Percentiles rank a stretch among this genome's conserved stretches.
Evolutionary conservation across 169 alveolate species (phyloP).

Genomic region (Eimeria praecox): DNA sequence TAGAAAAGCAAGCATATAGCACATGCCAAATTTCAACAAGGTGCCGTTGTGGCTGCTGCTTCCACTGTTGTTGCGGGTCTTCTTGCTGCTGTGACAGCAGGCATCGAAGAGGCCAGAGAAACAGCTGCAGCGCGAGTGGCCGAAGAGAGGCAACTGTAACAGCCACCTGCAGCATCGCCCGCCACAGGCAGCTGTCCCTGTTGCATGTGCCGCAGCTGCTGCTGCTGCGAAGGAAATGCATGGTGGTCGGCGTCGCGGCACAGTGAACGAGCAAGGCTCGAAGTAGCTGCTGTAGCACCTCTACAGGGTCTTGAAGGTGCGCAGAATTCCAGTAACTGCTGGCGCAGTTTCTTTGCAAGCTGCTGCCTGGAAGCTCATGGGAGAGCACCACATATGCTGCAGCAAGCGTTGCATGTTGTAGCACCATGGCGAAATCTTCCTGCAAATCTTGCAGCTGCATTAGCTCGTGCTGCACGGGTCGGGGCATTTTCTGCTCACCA

Average conservation of each 20-base stretch:
- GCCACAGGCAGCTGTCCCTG: slow-evolving; percentile 62
- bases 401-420: slow-evolving; percentile 28
- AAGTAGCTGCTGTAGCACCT: slow-evolving; percentile 49
- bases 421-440: slow-evolving; percentile 16
- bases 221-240: not conserved
- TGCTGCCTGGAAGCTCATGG: not conserved
- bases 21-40: not conserved
- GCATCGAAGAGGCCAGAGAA: slow-evolving; percentile 33
- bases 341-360: not conserved
- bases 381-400: slow-evolving; percentile 41
- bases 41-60: slow-evolving; percentile 28
- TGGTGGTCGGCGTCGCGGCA: not conserved
- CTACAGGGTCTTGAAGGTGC: slow-evolving; percentile 63
- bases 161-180: slow-evolving; percentile 44
- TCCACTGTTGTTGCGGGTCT: not conserved
- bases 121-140: slow-evolving; percentile 29
- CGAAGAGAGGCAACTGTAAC: slow-evolving; percentile 54
- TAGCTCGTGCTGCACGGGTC: not conserved
- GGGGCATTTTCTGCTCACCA: not conserved
- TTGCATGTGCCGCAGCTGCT: slow-evolving; percentile 11
- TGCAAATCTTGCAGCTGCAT: slow-evolving; percentile 35
- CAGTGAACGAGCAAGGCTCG: slow-evolving; percentile 17
- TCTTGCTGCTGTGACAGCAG: slow-evolving; percentile 45
- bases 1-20: not conserved
- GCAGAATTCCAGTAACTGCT: slow-evolving; percentile 43